Percentiles rank a stretch among this genome's conserved stretches.
Conservation (phyloP, 805 yeast genomes). For the Nakazawaea holstii region DNA sequence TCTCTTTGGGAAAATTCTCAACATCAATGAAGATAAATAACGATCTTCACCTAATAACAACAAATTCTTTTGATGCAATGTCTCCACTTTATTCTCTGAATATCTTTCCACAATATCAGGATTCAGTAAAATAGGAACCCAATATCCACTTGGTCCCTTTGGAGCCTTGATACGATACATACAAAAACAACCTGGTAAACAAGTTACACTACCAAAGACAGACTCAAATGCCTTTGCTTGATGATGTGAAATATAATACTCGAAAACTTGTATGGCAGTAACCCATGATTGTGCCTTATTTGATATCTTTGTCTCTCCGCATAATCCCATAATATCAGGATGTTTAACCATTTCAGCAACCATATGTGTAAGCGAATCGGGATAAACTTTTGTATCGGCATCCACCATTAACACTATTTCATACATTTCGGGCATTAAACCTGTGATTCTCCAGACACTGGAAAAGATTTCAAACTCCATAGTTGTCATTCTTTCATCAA, state of each 20-base stretch:
- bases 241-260: constrained; percentile 89
- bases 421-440: constrained; percentile 76
- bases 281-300: constrained; percentile 85
- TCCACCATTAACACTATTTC: constrained; percentile 88
- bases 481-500: constrained; percentile 92
- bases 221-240: constrained; percentile 93
- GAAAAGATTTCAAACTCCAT: constrained; percentile 74
- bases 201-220: constrained; percentile 92
- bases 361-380: constrained; percentile 88
- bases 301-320: constrained; percentile 92
- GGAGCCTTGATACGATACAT: constrained; percentile 91
- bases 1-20: constrained; percentile 84
- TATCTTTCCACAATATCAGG: constrained; percentile 92
- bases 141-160: constrained; percentile 68
- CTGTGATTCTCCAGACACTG: constrained; percentile 77
- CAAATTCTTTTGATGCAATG: constrained; percentile 82
- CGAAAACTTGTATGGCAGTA: constrained; percentile 89
- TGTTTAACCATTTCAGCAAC: constrained; percentile 83
- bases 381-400: constrained; percentile 87
- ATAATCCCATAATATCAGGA: constrained; percentile 83
- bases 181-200: constrained; percentile 93
- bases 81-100: constrained; percentile 77
- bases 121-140: constrained; percentile 92
- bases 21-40: constrained; percentile 77
- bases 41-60: constrained; percentile 88